Conservation (phyloP, 306 rosid species). For the Prunus padus region DNA sequence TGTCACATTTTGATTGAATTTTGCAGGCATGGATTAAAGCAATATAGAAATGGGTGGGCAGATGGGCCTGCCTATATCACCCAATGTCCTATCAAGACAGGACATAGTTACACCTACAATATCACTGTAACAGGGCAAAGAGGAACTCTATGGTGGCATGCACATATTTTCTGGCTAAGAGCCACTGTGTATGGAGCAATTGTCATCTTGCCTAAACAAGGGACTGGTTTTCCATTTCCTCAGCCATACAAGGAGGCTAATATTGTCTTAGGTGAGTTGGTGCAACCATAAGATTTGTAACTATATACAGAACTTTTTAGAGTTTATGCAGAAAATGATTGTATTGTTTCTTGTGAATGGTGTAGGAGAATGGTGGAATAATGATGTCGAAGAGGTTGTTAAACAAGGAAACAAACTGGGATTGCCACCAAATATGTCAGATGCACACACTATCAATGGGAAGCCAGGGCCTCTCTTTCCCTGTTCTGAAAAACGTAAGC, state of each 20-base stretch:
- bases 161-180: constrained; percentile 40
- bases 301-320: background rate
- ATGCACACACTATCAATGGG: constrained; percentile 42
- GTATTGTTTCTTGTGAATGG: background rate
- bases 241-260: constrained; percentile 29
- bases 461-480: constrained; percentile 38
- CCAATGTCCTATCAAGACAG: constrained; percentile 39
- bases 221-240: constrained; percentile 28
- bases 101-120: constrained; percentile 26
- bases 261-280: constrained; percentile 26
- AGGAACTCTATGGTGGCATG: constrained; percentile 46
- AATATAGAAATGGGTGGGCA: constrained; percentile 41
- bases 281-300: background rate
- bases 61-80: constrained; percentile 42
- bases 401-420: constrained; percentile 37
- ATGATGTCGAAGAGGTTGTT: constrained; percentile 33
- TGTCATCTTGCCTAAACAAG: constrained; percentile 29
- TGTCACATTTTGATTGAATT: too few species aligned
- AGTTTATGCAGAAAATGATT: background rate
- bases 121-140: constrained; percentile 37
- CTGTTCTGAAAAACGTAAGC: constrained; percentile 34
- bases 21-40: constrained; percentile 37
- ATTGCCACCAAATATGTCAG: constrained; percentile 40
- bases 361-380: constrained; percentile 46
- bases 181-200: constrained; percentile 41